Base-by-base conservation (phyloP, 805 yeast genomes). In the Wickerhamomyces bovis region DNA sequence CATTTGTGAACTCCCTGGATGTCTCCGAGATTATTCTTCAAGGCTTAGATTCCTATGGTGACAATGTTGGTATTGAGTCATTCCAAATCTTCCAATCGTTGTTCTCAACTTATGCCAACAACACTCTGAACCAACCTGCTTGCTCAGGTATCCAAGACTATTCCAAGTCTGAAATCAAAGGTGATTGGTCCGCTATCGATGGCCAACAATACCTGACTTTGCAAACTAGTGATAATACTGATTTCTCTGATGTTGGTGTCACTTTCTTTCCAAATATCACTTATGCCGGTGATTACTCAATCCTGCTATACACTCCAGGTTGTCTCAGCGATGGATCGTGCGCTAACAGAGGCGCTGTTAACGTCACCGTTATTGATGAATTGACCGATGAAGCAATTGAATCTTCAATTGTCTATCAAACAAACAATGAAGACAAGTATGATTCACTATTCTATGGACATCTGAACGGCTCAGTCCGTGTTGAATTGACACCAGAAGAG, bases 261-360 rank as follows among this genome's bases (percentile, higher is more conserved):
- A 70, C 73, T 1, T 81, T 83, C 58, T 72, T 73, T 47, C 88
- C 96, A 10, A 83, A 83, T 53, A 77, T 89, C 18, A 70, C 85
- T 0, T 75, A 78, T 51, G 71, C 87, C 0, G 97, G 97, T 10
- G 72, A 80, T 49, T 94, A 89, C 63, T 70, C 87, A 0, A 71
- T 94, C 21, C 69, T 78, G 44, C 56, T 90, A 43, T 83, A 78
- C 56, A 94, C 99, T 0, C 97, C 97, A 0, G 98, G 98, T 0
- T 94, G 99, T 67, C 44, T 63, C 1, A 61, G 55, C 4, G 96
- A 86, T 60, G 65, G 68, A 43, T 75, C 94, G 0, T 94, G 99
- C 66, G 54, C 61, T 20, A 48, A 67, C 19, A 76, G 99, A 60
- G 92, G 95, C 11, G 75, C 78, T 22, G 92, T 87, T 4, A 87